Percentiles rank a stretch among this genome's conserved stretches.
Conservation (phyloP, 2,329 filamentous ascomycete species). For the Cladosporium velox region DNA sequence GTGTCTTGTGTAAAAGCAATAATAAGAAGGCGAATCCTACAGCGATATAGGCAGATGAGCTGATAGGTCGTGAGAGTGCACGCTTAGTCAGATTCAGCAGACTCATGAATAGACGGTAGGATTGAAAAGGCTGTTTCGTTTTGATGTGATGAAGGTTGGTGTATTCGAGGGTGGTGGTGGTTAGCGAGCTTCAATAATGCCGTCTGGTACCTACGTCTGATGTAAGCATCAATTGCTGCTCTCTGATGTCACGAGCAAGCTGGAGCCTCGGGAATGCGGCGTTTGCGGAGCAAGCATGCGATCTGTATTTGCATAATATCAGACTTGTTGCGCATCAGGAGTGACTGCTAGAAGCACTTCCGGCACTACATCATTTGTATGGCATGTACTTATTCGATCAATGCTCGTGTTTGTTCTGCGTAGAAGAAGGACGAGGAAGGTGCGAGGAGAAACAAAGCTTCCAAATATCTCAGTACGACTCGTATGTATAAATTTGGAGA, state of each 20-base stretch:
- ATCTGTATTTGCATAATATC: too few relatives aligned
- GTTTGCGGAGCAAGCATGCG: not conserved
- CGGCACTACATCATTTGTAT: too few relatives aligned
- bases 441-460: too few relatives aligned
- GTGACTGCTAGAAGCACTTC: too few relatives aligned
- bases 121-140: not conserved
- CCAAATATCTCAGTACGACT: too few relatives aligned
- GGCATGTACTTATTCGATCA: too few relatives aligned
- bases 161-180: not conserved
- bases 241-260: not conserved
- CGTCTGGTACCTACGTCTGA: not conserved
- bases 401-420: too few relatives aligned
- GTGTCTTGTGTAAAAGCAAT: not conserved
- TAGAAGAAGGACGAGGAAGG: too few relatives aligned
- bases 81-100: conserved; percentile 10
- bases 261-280: conserved; percentile 2
- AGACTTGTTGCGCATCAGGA: too few relatives aligned
- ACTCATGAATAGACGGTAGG: conserved; percentile 6
- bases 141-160: not conserved
- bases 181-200: not conserved
- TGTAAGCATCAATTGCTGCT: not conserved
- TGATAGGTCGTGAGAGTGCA: conserved; percentile 15
- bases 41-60: not conserved
- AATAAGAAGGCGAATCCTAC: conserved; percentile 13
- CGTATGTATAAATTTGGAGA: too few relatives aligned